phyloP scores from a whole-genome alignment of 495 filamentous ascomycete genomes.

The Chaetomidium leptoderma region DNA sequence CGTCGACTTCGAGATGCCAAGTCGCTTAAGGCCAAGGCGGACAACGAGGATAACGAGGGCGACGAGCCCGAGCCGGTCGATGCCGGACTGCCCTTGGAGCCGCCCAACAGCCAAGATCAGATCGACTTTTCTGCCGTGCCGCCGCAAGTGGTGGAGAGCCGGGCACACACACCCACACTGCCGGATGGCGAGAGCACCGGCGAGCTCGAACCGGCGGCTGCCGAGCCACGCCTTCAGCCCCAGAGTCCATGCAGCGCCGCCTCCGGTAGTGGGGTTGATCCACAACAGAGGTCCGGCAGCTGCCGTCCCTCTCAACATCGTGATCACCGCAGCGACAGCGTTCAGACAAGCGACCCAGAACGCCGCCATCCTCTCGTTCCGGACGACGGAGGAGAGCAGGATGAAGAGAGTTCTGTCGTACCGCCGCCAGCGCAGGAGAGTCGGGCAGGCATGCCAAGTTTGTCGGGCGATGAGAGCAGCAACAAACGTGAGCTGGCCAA shows the following conservation, averaged over 20 bases:
- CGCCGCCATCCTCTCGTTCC: conserved; percentile 18
- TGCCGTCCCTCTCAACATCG: too few relatives aligned
- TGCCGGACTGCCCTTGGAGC: neutral
- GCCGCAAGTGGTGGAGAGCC: conserved; percentile 11
- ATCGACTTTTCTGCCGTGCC: neutral
- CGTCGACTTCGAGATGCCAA: neutral
- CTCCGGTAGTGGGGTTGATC: too few relatives aligned
- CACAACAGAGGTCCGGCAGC: too few relatives aligned
- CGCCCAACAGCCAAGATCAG: neutral
- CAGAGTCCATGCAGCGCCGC: too few relatives aligned
- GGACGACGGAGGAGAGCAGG: conserved; percentile 16
- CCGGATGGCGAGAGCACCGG: neutral
- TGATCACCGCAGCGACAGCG: too few relatives aligned
- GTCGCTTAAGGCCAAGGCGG: neutral
- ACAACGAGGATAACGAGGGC: neutral
- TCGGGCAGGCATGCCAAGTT: conserved; percentile 9
- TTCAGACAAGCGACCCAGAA: too few relatives aligned
- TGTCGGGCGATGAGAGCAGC: conserved; percentile 8
- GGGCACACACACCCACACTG: neutral
- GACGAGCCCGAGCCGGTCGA: neutral
- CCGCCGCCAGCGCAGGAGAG: conserved; percentile 8
- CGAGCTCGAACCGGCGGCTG: neutral
- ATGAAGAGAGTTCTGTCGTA: conserved; percentile 8
- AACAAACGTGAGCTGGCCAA: conserved; percentile 9
- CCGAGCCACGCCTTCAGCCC: neutral